phyloP scores from a whole-genome alignment of 805 yeast species.

The Lipomyces yamadae region DNA sequence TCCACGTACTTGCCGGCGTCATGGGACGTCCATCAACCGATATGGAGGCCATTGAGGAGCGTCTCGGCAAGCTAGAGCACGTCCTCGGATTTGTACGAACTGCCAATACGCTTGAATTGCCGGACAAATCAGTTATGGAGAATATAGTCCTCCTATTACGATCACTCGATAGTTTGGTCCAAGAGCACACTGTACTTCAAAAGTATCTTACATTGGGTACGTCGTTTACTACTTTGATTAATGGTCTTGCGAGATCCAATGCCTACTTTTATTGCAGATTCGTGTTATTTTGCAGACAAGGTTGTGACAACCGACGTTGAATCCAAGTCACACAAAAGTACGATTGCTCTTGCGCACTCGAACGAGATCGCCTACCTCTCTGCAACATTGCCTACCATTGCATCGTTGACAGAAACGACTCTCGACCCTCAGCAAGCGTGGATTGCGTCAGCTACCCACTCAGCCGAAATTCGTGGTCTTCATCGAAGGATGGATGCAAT shows the following conservation, averaged over 20 bases:
- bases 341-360: slow-evolving; percentile 24
- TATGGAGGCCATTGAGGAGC: slow-evolving; percentile 25
- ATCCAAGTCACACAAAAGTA: background rate
- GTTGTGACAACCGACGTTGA: background rate
- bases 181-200: slow-evolving; percentile 9
- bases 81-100: slow-evolving; percentile 6
- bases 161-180: slow-evolving; percentile 6
- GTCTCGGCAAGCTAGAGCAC: slow-evolving; percentile 23
- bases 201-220: slow-evolving; percentile 12
- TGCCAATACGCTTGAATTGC: background rate
- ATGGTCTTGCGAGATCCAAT: background rate
- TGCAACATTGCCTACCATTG: slow-evolving; percentile 10
- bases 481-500: background rate
- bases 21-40: background rate
- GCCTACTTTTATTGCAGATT: background rate
- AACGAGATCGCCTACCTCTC: slow-evolving; percentile 20
- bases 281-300: background rate
- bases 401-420: slow-evolving; percentile 10
- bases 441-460: slow-evolving; percentile 6
- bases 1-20: background rate
- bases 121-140: slow-evolving; percentile 8
- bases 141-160: slow-evolving; percentile 6
- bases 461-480: background rate
- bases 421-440: slow-evolving; percentile 6
- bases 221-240: slow-evolving; percentile 1